These are phyloP conservation scores for Debaryomyces coudertii DNA, from an alignment of 1,139 yeast genomes.

Conservation along the genomic window DNA sequence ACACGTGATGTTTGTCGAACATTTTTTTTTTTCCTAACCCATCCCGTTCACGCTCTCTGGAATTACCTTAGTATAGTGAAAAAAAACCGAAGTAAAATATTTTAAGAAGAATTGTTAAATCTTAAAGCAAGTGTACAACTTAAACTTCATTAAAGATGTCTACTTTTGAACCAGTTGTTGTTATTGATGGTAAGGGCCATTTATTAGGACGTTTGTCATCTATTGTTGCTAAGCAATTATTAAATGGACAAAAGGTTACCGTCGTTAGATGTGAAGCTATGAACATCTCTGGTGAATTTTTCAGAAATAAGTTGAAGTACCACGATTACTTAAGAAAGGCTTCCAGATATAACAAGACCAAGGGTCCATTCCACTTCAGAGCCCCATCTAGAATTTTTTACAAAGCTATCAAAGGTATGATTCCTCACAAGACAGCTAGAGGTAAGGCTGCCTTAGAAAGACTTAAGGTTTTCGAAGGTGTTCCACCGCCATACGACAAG, in stretches of 20 bases:
- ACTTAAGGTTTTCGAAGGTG: conserved; percentile 99
- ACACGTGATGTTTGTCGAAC: conserved; percentile 1
- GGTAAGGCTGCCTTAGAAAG: conserved; percentile 99
- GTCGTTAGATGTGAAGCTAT: conserved; percentile 97
- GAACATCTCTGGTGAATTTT: conserved; percentile 99
- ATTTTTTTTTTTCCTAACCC: conserved; percentile 6
- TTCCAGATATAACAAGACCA: conserved; percentile 97
- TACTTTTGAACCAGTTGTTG: conserved; percentile 95
- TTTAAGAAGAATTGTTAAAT: conserved; percentile 6
- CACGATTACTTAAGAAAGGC: conserved; percentile 99
- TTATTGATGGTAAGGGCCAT: conserved; percentile 99
- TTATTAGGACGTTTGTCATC: conserved; percentile 99
- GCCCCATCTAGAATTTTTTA: conserved; percentile 99
- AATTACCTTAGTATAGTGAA: conserved; percentile 2
- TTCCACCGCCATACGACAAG: conserved; percentile 99
- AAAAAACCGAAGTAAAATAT: conserved; percentile 4
- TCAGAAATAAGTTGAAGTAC: conserved; percentile 99
- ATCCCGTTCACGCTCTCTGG: conserved; percentile 6
- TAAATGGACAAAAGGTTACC: conserved; percentile 97
- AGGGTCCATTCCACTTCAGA: conserved; percentile 99
- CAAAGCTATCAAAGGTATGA: conserved; percentile 99
- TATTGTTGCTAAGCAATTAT: conserved; percentile 96
- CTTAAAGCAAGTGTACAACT: conserved; percentile 10
- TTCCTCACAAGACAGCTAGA: conserved; percentile 99
- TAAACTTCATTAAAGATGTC: conserved; percentile 53